These are phyloP conservation scores for Talaromyces sp. DNA, from an alignment of 2,329 filamentous ascomycete genomes.

Conservation along the genomic window DNA sequence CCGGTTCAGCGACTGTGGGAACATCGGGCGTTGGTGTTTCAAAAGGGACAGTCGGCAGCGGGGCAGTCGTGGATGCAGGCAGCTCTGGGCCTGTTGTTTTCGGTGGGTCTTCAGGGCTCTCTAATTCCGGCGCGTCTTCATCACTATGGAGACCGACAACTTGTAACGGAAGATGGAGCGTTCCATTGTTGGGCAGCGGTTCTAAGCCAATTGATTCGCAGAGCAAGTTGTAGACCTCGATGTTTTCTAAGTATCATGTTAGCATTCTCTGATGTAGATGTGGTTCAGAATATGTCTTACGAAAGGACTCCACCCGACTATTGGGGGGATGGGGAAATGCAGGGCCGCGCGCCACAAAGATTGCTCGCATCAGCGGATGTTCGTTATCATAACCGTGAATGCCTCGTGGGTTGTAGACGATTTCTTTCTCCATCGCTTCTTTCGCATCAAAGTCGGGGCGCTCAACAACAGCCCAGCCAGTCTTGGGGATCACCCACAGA, in stretches of 20 bases:
- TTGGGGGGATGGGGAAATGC: constrained; percentile 84
- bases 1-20: not conserved
- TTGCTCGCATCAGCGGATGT: constrained; percentile 90
- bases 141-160: constrained; percentile 43
- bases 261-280: not conserved
- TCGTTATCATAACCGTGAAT: constrained; percentile 94
- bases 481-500: constrained; percentile 86
- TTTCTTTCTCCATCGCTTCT: constrained; percentile 58
- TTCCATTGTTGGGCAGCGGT: constrained; percentile 81
- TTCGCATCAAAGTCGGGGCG: constrained; percentile 72
- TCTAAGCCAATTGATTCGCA: constrained; percentile 77
- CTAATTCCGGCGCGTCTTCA: constrained; percentile 24
- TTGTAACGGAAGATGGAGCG: constrained; percentile 52
- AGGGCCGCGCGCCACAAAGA: constrained; percentile 87
- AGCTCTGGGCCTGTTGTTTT: constrained; percentile 6
- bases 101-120: constrained; percentile 29
- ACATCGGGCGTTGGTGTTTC: not conserved
- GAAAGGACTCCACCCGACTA: constrained; percentile 73
- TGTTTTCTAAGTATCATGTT: constrained; percentile 63
- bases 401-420: constrained; percentile 72
- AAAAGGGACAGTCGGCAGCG: not conserved
- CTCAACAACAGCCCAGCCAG: constrained; percentile 87
- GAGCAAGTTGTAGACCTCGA: constrained; percentile 88
- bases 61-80: not conserved
- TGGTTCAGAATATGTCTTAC: constrained; percentile 50